Base-by-base conservation (phyloP, 1,284 basidiomycete genomes). In the Farysia itapuensis region DNA sequence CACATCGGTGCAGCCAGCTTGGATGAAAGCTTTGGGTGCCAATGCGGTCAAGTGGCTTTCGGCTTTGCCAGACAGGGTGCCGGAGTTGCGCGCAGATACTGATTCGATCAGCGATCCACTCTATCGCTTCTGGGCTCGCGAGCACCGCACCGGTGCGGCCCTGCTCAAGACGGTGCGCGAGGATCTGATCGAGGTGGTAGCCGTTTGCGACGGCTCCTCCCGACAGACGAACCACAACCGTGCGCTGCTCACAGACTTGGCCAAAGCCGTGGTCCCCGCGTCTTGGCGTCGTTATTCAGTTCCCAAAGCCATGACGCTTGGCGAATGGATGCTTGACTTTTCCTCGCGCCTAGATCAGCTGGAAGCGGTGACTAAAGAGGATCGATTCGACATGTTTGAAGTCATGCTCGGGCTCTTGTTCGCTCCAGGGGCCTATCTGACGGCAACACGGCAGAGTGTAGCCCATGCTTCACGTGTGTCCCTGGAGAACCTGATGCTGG, bases 51-150 rank as follows among this genome's bases (percentile, higher is more conserved):
- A 64, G 15, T 72, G 70, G 70, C 48, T 67, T 3, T 39, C 43
- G 4, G 14, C 48, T 20, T 45, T 68, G 24, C 61, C 67, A n/a
- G 33, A 30, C 16, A 34, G 37, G 5, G 48, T 69, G 0, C 39
- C 54, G 3, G 9, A 39, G 18, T 30, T 69, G n/a, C 36, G 39
- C 2, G 41, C 21, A n/a, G 67, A 54, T 35, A 36, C 57, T 1
- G 42, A 44, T 12, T 57, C 60, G n/a, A 53, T 71, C 22, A 54
- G 61, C 15, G 70, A 74, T 36, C 71, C 71, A 6, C 46, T 69
- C 9, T 67, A 52, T 35, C 63, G 72, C 14, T 76, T 76, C 42
- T 76, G 74, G 74, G 63, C 68, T n/a, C 60, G 73, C 7, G 74
- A 77, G 48, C 63, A 65, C 24, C 53, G 49, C 11, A 54, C 50